phyloP scores from a whole-genome alignment of 1,139 yeast species.

The Protomyces gravidus region DNA sequence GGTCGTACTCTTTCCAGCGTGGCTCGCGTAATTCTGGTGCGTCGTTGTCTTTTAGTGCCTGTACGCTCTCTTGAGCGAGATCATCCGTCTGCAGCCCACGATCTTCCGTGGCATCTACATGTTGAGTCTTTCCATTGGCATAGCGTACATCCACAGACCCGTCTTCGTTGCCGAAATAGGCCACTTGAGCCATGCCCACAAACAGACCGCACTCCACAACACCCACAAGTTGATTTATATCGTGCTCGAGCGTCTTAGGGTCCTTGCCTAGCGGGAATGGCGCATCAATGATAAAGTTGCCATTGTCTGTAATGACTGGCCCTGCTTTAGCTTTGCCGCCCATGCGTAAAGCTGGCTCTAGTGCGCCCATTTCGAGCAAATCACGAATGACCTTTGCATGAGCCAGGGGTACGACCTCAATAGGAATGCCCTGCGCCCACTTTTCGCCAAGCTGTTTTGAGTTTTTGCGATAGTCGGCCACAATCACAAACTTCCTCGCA shows the following conservation, averaged over 20 bases:
- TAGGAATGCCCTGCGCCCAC: constrained; percentile 92
- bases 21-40: constrained; percentile 23
- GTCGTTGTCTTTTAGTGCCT: neutral
- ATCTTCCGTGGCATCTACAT: constrained; percentile 3
- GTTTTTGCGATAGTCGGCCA: constrained; percentile 90
- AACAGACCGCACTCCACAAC: constrained; percentile 97
- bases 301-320: constrained; percentile 95
- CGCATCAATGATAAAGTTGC: constrained; percentile 88
- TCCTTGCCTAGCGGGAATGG: constrained; percentile 76
- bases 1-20: constrained; percentile 23
- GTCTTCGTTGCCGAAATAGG: constrained; percentile 80
- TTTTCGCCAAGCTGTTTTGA: constrained; percentile 60
- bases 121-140: constrained; percentile 14
- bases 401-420: constrained; percentile 89
- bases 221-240: constrained; percentile 76
- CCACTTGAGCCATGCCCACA: constrained; percentile 65
- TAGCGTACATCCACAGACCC: constrained; percentile 52
- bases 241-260: constrained; percentile 44
- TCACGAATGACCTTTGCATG: constrained; percentile 70
- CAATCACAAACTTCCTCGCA: constrained; percentile 71
- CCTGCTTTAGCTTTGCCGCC: constrained; percentile 96
- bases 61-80: neutral
- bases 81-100: neutral
- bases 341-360: constrained; percentile 62
- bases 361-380: constrained; percentile 61